Base-by-base conservation (phyloP, 768 basidiomycete species). In the Hortiboletus flavorubellus region DNA sequence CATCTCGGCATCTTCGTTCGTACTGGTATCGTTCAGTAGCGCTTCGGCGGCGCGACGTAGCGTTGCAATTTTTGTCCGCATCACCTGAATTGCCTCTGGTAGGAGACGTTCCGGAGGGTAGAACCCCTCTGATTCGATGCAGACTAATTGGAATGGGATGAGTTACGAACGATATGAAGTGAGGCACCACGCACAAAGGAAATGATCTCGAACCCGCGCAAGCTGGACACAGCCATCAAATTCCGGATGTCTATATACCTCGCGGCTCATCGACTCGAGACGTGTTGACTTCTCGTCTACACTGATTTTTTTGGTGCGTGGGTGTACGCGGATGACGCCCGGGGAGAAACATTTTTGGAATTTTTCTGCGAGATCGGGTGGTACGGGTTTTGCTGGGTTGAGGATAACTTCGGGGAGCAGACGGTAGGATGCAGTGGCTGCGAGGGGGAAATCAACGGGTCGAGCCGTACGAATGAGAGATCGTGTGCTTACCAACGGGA, bases 381-480 rank as follows among this genome's bases (percentile, higher is more conserved):
- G 89, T 31, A 98, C 87, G 0, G 89, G 88, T 58, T 85, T 83
- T 55, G 75, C 76, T 40, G 87, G 85, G 64, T 82, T 81, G 58
- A 88, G 74, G 46, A 78, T 69, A 68, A 99, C 89, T 60, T 89
- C 78, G 0, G 97, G 97, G 31, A 97, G 81, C 7, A 97, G 79
- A 47, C 97, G 89, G 68, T 98, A 99, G 1, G 94, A 91, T 3
- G 97, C 96, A 8, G 95, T 98, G 4, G 96, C 96, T 94, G 29
- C 15, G 18, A 58, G 9, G 11, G 23, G 16, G 9, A 5, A 11
- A 44, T 62, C 37, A 61, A 41, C 21, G 1, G 14, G 44, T 33
- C n/a, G 50, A n/a, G 31, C 9, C 42, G 31, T 35, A 35, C 23
- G 12, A 2, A 15, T 5, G 21, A 31, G 18, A 12, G 21, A 35